Percentiles rank a stretch among this genome's conserved stretches.
Conservation (phyloP, 2,329 filamentous ascomycete species). For the Curvularia eragrostidis region DNA sequence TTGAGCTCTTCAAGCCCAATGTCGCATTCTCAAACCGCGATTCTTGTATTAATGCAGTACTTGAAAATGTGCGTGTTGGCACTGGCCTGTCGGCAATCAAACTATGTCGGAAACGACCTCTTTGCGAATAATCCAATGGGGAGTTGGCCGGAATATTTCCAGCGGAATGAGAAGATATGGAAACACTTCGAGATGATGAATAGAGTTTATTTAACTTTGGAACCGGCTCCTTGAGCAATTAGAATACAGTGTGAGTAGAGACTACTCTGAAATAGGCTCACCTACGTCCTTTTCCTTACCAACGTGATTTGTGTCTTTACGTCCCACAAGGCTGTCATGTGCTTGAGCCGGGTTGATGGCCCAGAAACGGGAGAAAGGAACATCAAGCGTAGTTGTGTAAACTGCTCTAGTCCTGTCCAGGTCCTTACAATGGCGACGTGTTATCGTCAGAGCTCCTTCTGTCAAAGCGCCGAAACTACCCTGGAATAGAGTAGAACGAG, state of each 20-base stretch:
- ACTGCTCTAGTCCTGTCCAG: slow-evolving; percentile 10
- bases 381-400: slow-evolving; percentile 56
- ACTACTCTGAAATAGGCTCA: slow-evolving; percentile 16
- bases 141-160: not conserved
- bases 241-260: slow-evolving; percentile 8
- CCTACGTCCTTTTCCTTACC: slow-evolving; percentile 14
- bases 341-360: slow-evolving; percentile 2
- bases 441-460: slow-evolving; percentile 57
- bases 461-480: slow-evolving; percentile 69
- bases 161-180: not conserved
- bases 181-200: not conserved
- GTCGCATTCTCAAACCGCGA: not conserved
- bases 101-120: not conserved
- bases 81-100: not conserved
- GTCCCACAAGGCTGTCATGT: not conserved
- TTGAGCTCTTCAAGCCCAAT: not conserved
- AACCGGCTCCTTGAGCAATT: slow-evolving; percentile 15
- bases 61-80: not conserved
- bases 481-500: slow-evolving; percentile 29
- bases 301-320: not conserved
- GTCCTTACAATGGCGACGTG: slow-evolving; percentile 10
- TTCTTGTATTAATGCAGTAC: not conserved
- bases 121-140: not conserved
- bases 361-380: slow-evolving; percentile 53
- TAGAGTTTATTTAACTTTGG: slow-evolving; percentile 3